Percentiles rank a stretch among this genome's conserved stretches.
These are phyloP conservation scores for Cucurbita argyrosperma DNA, from an alignment of 306 rosid species.

Conservation along the genomic window DNA sequence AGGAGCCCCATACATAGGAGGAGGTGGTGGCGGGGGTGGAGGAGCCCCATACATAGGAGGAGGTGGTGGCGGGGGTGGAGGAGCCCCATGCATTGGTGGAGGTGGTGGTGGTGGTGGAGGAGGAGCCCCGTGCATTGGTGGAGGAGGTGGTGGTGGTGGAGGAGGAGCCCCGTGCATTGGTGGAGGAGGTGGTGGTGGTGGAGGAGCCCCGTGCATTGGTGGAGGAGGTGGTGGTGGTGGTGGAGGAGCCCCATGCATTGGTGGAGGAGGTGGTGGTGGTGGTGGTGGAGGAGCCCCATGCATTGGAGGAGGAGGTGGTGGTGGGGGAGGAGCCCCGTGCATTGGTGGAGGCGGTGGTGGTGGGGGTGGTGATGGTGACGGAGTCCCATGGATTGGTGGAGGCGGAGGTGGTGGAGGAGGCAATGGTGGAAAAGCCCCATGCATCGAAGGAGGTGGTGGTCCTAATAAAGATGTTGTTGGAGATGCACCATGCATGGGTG, in stretches of 20 bases:
- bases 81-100: conserved; percentile 3
- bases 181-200: background rate
- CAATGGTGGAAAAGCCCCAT: background rate
- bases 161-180: background rate
- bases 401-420: conserved; percentile 5
- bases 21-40: background rate
- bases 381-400: background rate
- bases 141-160: background rate
- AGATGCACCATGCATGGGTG: conserved; percentile 1
- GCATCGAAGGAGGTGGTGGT: conserved; percentile 7
- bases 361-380: background rate
- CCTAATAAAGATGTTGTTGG: conserved; percentile 14
- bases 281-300: conserved; percentile 4
- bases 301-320: background rate
- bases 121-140: background rate
- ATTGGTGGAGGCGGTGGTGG: background rate
- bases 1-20: background rate
- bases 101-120: conserved; percentile 18
- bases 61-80: conserved; percentile 8
- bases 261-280: conserved; percentile 24
- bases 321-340: background rate
- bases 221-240: conserved; percentile 34
- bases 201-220: conserved; percentile 9
- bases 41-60: background rate
- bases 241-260: conserved; percentile 6